Evolutionary conservation across 192 early-diverging fungal genomes (phyloP), one percentile per base, ranked within the genome.

Genomic region (Lobosporangium transversale): DNA sequence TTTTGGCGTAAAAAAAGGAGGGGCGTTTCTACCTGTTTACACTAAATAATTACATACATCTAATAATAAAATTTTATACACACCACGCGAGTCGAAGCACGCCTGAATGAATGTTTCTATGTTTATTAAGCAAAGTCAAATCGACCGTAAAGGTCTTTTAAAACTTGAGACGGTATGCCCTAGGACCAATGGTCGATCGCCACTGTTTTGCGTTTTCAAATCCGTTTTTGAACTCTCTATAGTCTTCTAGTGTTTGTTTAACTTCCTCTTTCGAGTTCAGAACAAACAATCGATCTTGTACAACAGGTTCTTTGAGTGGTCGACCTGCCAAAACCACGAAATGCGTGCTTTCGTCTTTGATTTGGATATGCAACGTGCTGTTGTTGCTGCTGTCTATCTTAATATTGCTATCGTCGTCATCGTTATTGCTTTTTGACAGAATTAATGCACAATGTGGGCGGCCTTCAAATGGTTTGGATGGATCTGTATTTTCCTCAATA

Each of bases 261-360:
- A 86, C 81, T 56, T 85, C 79, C 17, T 85, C 49, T 42, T 74
- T 66, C 10, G 82, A 79, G 49, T 84, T 87, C 85, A 90, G 87
- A 7, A 92, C 88, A 76, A 93, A 91, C 4, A 89, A 85, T 1
- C 88, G 85, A 35, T 89, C 83, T 49, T 86, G 84, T 23, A 90
- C 84, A 60, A 90, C 82, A 40, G 84, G 84, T 35, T 90, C 91
- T 47, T 85, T 68, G 40, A 80, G 64, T 24, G 64, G 59, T 36
- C 52, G 42, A 14, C 64, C 66, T 0, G 67, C 42, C 23, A 75
- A 43, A 0, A 81, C 54, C 0, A 68, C 53, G 58, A 66, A 81
- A 24, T 70, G 74, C 1, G 73, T 63, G 12, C 49, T 42, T 4
- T 61, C 30, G 26, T 71, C 80, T 2, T 43, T 47, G 1, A 69